Conservation (phyloP, 1,139 yeast genomes). For the Yarrowia galli region DNA sequence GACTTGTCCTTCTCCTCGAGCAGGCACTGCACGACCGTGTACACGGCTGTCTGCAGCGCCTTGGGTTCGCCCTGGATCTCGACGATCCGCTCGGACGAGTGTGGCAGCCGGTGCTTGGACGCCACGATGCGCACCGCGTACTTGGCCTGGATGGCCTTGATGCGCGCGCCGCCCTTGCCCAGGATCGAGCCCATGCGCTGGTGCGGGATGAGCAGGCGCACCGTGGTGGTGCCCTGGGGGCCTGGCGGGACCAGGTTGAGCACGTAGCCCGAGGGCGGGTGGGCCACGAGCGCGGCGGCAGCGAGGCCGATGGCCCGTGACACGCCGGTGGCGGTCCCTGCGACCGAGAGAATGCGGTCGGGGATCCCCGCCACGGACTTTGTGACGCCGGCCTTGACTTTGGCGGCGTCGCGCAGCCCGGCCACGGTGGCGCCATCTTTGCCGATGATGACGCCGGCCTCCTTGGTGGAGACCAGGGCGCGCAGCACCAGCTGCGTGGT, state of each 20-base stretch:
- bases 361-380: constrained; percentile 82
- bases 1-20: constrained; percentile 65
- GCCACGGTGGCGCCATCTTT: constrained; percentile 85
- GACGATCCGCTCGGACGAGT: constrained; percentile 85
- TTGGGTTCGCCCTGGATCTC: constrained; percentile 85
- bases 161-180: constrained; percentile 83
- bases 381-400: constrained; percentile 89
- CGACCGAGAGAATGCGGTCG: constrained; percentile 82
- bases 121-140: constrained; percentile 84
- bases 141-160: constrained; percentile 77
- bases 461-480: constrained; percentile 81
- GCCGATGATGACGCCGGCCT: constrained; percentile 91
- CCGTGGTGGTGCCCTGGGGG: constrained; percentile 60
- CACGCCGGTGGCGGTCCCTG: constrained; percentile 78
- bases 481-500: constrained; percentile 52
- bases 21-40: constrained; percentile 73
- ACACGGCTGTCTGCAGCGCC: constrained; percentile 64
- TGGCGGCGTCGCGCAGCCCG: constrained; percentile 74
- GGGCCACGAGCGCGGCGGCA: constrained; percentile 65
- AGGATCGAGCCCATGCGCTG: constrained; percentile 90
- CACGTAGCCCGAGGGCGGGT: constrained; percentile 55
- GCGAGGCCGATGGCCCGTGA: constrained; percentile 76
- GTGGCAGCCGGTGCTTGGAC: constrained; percentile 81
- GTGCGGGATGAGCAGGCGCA: constrained; percentile 81
- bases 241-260: constrained; percentile 60